phyloP scores from a whole-genome alignment of 2,329 filamentous ascomycete genomes.

The Microcyclospora tardicrescens region DNA sequence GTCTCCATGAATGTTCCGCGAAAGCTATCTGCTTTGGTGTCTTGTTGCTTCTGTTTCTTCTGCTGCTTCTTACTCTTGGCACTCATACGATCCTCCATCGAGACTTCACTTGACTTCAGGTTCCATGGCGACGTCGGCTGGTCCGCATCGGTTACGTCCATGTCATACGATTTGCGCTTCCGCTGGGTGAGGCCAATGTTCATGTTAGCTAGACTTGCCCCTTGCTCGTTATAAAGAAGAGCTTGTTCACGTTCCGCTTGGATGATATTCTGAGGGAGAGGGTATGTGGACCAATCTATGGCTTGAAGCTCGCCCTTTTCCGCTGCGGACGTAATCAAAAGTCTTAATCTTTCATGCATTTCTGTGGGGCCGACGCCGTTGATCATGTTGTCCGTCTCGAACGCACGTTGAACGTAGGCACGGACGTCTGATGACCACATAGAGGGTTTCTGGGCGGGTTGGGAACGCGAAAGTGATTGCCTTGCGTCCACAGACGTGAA shows the following conservation, averaged over 20 bases:
- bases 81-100: constrained; percentile 64
- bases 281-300: constrained; percentile 72
- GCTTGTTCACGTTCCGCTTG: constrained; percentile 49
- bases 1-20: constrained; percentile 29
- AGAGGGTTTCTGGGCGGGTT: constrained; percentile 7
- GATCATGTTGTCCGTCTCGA: constrained; percentile 46
- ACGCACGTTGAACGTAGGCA: constrained; percentile 78
- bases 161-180: constrained; percentile 71
- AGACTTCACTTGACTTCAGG: constrained; percentile 43
- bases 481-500: constrained; percentile 36
- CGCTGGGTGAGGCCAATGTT: constrained; percentile 5
- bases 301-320: constrained; percentile 57
- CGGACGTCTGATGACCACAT: constrained; percentile 76
- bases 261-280: constrained; percentile 74
- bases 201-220: constrained; percentile 18
- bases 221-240: constrained; percentile 23
- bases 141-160: constrained; percentile 41
- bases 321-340: constrained; percentile 71
- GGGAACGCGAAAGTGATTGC: constrained; percentile 22
- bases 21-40: constrained; percentile 8
- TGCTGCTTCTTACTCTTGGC: constrained; percentile 41
- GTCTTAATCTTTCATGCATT: constrained; percentile 73
- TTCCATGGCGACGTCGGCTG: constrained; percentile 56
- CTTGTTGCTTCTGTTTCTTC: constrained; percentile 26
- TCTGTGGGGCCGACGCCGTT: constrained; percentile 41